phyloP scores from a whole-genome alignment of 257 asterid genomes.

The Solanum habrochaites region DNA sequence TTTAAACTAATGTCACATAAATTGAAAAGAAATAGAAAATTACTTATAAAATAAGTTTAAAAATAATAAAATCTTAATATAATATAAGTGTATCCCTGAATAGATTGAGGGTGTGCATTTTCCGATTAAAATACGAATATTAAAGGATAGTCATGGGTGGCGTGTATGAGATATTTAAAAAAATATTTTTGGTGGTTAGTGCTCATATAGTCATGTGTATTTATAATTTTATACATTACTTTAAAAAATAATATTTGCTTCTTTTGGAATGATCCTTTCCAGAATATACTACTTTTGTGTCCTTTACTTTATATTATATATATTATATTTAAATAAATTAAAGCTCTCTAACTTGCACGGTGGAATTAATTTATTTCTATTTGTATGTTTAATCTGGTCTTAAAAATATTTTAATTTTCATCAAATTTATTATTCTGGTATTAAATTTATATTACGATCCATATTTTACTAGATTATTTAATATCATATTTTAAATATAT shows the following conservation, averaged over 20 bases:
- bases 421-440: too few species aligned
- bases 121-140: not conserved
- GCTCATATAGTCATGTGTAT: not conserved
- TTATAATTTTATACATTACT: not conserved
- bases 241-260: not conserved
- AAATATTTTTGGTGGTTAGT: not conserved
- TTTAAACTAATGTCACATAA: rapidly evolving
- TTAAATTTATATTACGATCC: too few species aligned
- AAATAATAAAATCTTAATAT: too few species aligned
- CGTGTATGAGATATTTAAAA: not conserved
- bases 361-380: not conserved
- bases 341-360: not conserved
- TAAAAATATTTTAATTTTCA: too few species aligned
- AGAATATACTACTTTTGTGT: not conserved
- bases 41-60: too few species aligned
- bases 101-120: rapidly evolving
- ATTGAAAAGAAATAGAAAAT: rapidly evolving
- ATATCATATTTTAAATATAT: too few species aligned
- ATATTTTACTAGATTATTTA: too few species aligned
- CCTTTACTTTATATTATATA: not conserved
- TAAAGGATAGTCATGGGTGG: not conserved
- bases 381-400: not conserved
- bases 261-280: not conserved
- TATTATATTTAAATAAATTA: not conserved
- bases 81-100: too few species aligned